These are phyloP conservation scores for Conticribra guillardii DNA, from an alignment of 108 stramenopile species.

Conservation along the genomic window DNA sequence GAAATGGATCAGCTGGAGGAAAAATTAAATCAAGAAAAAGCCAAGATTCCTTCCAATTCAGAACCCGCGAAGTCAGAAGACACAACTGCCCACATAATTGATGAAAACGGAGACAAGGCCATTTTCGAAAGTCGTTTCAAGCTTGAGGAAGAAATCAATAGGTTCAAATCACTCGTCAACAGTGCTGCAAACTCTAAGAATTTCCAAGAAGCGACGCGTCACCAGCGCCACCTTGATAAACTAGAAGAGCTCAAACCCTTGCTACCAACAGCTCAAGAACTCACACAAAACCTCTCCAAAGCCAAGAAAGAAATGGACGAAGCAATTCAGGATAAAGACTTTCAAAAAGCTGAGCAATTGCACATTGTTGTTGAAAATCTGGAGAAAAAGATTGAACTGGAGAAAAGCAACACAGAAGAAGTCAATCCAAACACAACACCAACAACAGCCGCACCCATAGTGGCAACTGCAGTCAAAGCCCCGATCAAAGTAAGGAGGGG, in stretches of 20 bases:
- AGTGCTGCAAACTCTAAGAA: slow-evolving; percentile 58
- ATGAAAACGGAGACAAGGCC: slow-evolving; percentile 57
- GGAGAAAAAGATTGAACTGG: slow-evolving; percentile 57
- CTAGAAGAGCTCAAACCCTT: slow-evolving; percentile 56
- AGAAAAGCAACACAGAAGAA: slow-evolving; percentile 29
- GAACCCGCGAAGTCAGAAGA: slow-evolving; percentile 5
- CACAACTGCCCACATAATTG: slow-evolving; percentile 21
- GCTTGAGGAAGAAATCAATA: slow-evolving; percentile 61
- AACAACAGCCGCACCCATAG: slow-evolving; percentile 5
- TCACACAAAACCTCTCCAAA: slow-evolving; percentile 39
- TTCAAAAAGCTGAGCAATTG: slow-evolving; percentile 65
- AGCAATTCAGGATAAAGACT: slow-evolving; percentile 71
- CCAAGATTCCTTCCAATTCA: slow-evolving; percentile 13
- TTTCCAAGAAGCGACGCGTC: slow-evolving; percentile 67
- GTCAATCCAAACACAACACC: not conserved
- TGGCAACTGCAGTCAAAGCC: slow-evolving; percentile 6
- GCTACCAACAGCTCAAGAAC: slow-evolving; percentile 69
- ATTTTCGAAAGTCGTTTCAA: slow-evolving; percentile 59
- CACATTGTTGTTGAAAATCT: slow-evolving; percentile 55
- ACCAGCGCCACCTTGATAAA: slow-evolving; percentile 61
- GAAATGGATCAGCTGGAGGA: slow-evolving; percentile 63
- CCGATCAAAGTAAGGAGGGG: slow-evolving; percentile 13
- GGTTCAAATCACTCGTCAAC: slow-evolving; percentile 40
- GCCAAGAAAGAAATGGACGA: slow-evolving; percentile 57
- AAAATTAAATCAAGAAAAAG: slow-evolving; percentile 58